Evolutionary conservation across 495 filamentous ascomycete species (phyloP), one percentile per base, ranked within the genome.

Genomic region (Clohesyomyces aquaticus): DNA sequence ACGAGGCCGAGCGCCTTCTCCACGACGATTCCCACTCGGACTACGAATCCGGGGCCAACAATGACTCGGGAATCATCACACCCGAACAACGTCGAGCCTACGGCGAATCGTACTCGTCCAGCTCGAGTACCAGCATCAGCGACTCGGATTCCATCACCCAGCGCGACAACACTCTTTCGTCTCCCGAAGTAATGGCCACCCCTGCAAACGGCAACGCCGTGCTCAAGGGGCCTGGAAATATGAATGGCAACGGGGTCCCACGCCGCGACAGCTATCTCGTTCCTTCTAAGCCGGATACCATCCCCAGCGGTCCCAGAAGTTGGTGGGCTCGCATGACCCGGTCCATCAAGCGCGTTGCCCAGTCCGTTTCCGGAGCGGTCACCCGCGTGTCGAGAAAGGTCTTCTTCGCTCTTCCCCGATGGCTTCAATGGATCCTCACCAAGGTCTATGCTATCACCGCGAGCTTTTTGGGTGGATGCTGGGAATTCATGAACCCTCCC

Each of bases 401-500:
- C 18, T 78, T 82, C 65, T 68, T 71, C 27, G 64, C 72, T 18
- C 79, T 96, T 9, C 91, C 91, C 4, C 57, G 56, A 3, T 76
- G 83, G 3, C 25, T 88, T 0, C 88, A 90, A 69, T 81, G 76
- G 22, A 55, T 68, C 0, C 72, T 93, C 3, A 72, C 76, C 4
- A 75, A 70, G 18, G 59, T 80, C n/a, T 73, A 75, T 35, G 72
- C 66, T 27, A 76, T 76, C 26, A 29, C 78, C 55, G 38, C 70
- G n/a, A 80, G 79, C 12, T 88, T 93, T 69, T 72, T 83, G 54
- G 66, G 74, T 38, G 91, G 91, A 29, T 63, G 89, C 9, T 92
- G 89, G 89, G 88, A 88, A 35, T 94, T 96, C 75, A 98, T 98
- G 94, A 98, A 98, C 75, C 93, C 94, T 4, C 95, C 94, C 0